Base-by-base conservation (phyloP, 2,329 filamentous ascomycete genomes). In the Capronia americana region DNA sequence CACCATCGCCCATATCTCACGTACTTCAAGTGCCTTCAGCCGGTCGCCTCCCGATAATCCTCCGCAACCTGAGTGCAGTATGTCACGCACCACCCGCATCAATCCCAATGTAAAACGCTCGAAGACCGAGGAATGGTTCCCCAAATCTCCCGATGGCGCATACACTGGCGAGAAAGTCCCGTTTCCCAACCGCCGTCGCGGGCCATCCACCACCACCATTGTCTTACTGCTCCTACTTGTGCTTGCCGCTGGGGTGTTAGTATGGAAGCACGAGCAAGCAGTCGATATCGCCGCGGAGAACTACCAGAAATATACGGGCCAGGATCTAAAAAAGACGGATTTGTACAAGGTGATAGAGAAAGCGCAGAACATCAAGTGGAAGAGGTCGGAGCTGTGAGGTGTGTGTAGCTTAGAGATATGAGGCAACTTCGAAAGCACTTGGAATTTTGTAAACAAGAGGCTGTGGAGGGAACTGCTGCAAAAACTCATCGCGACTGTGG, bases 91-190 rank as follows among this genome's bases (percentile, higher is more conserved):
- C 20, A 41, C 26, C n/a, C 58, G 58, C 58, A 61, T 61, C 58
- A 53, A 61, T 34, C 58, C 58, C 8, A 61, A 61, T 46, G 46
- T 61, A 7, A 61, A 61, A 26, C 58, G 58, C 46, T 32, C 58
- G 17, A 23, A 41, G 58, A 61, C 58, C 28, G 58, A 61, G 23
- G 59, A 62, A 30, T 62, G 59, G 59, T 56, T 62, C 24, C 59
- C 59, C 32, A 62, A 62, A 48, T 62, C 59, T 48, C 59, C 59
- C n/a, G 59, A 62, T 12, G 59, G 59, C 14, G 59, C 59, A 46
- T 62, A 62, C 59, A 62, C 59, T 4, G 59, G 59, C 59, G 59
- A 62, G 41, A 62, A 62, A 56, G 51, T 62, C 7, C 59, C 59
- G 10, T 62, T 62, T 50, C 59, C 34, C 8, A 28, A 34, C 38